phyloP scores from a whole-genome alignment of 768 basidiomycete species.

The Tricholoma sp. region DNA sequence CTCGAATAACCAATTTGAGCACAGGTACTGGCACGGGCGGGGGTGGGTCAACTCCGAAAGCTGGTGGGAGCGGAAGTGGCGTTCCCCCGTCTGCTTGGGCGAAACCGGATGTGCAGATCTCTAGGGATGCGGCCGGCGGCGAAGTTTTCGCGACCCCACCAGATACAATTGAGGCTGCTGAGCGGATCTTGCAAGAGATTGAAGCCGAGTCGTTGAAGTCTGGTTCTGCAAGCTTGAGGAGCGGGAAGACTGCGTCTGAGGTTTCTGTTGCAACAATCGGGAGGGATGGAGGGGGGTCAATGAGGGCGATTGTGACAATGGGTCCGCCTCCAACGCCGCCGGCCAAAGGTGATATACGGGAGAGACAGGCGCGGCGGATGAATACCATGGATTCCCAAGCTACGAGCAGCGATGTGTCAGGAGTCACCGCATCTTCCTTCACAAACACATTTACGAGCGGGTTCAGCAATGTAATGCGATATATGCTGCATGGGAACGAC shows the following conservation, averaged over 20 bases:
- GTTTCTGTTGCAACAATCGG: constrained; percentile 33
- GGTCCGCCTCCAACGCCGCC: constrained; percentile 21
- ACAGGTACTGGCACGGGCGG: neutral
- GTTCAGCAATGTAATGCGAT: constrained; percentile 55
- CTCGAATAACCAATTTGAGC: neutral
- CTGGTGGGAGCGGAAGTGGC: neutral
- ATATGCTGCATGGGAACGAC: constrained; percentile 39
- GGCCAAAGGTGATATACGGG: constrained; percentile 14
- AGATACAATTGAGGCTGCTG: constrained; percentile 32
- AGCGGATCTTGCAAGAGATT: constrained; percentile 42
- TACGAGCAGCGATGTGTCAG: constrained; percentile 1
- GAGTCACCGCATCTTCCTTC: constrained; percentile 32
- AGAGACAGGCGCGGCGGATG: neutral
- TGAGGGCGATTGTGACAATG: neutral
- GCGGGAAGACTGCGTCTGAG: constrained; percentile 35
- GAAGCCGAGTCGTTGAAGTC: constrained; percentile 25
- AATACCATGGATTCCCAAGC: neutral
- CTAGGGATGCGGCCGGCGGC: constrained; percentile 45
- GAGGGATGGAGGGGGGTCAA: constrained; percentile 11
- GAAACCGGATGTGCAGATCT: constrained; percentile 55
- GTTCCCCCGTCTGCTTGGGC: constrained; percentile 44
- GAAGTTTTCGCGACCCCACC: constrained; percentile 30
- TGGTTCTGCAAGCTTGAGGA: constrained; percentile 22
- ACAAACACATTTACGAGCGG: constrained; percentile 44
- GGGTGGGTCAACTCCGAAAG: constrained; percentile 3